Evolutionary conservation across 1,139 yeast genomes (phyloP), one percentile per base, ranked within the genome.

Genomic region (Scheffersomyces titani): DNA sequence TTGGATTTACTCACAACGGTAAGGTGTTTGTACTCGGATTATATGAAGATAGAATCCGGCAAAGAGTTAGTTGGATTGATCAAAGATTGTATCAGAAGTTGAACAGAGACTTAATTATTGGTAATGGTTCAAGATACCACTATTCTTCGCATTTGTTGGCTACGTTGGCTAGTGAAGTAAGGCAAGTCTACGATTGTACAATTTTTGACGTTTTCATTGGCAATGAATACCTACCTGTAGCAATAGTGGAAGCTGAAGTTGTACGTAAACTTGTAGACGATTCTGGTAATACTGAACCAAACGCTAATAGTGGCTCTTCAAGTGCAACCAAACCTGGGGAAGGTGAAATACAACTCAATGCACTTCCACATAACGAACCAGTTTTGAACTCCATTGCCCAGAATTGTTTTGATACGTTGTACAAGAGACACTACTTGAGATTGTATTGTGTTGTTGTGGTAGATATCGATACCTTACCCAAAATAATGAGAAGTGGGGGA

Each of bases 11-110:
- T 1, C 89, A 82, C 64, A 86, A 90, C 60, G 98, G 98, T 7
- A 92, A 90, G 65, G 89, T 96, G 0, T 94, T 89, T 67, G 89
- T 94, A 1, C 75, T 94, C 49, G 98, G 99, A 0, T 77, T 92
- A 47, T 92, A 92, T 64, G 99, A 94, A 68, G 99, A 94, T 70
- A 81, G 98, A 68, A 84, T 96, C 54, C 81, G 97, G 49, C 98
- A 93, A 62, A 78, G 86, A 60, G 80, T 85, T 6, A 83, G 88
- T 50, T 85, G 88, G 88, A 77, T 84, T 52, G 89, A 85, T 60
- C 84, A 83, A 58, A 78, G 78, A 57, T 66, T 74, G 7, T 72
- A 72, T 57, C 65, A 63, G 44, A 76, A 71, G 60, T 63, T 70
- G 57, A 73, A 68, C 51, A 73, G 73, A 62, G 75, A 72, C 11